Percentiles rank a stretch among this genome's conserved stretches.
phyloP scores from a whole-genome alignment of 176 grass and related monocot species.

The Eremochloa ophiuroides region DNA sequence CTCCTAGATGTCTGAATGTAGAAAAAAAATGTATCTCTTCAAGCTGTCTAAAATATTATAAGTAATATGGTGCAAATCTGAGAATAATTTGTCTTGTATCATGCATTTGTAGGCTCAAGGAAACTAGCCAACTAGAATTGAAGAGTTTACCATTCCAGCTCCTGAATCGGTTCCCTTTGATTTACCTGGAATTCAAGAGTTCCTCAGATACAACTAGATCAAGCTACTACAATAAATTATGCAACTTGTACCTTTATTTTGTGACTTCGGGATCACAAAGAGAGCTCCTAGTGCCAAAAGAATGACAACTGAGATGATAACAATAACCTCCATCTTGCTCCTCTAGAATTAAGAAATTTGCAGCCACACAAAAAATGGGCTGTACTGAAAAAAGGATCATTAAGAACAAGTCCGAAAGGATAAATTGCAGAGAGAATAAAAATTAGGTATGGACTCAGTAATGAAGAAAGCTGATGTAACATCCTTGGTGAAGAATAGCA shows the following conservation, averaged over 20 bases:
- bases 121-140: not conserved
- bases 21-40: not conserved
- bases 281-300: constrained; percentile 64
- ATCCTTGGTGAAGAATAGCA: not conserved
- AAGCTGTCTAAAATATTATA: not conserved
- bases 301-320: constrained; percentile 31
- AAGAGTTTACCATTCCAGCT: constrained; percentile 30
- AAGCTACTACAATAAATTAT: not conserved
- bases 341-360: constrained; percentile 11
- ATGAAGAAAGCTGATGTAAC: not conserved
- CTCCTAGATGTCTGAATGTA: constrained; percentile 23
- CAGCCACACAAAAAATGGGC: not conserved
- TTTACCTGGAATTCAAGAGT: constrained; percentile 32
- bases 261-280: constrained; percentile 66
- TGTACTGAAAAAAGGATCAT: not conserved
- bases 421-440: not conserved
- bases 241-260: constrained; percentile 43
- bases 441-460: not conserved
- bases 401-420: not conserved
- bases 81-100: not conserved
- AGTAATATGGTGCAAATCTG: not conserved
- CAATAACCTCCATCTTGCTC: constrained; percentile 48
- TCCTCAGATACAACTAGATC: not conserved
- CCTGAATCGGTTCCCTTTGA: constrained; percentile 23
- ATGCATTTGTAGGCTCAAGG: not conserved